phyloP scores from a whole-genome alignment of 345 rosid genomes.

The Leavenworthia alabamica region DNA sequence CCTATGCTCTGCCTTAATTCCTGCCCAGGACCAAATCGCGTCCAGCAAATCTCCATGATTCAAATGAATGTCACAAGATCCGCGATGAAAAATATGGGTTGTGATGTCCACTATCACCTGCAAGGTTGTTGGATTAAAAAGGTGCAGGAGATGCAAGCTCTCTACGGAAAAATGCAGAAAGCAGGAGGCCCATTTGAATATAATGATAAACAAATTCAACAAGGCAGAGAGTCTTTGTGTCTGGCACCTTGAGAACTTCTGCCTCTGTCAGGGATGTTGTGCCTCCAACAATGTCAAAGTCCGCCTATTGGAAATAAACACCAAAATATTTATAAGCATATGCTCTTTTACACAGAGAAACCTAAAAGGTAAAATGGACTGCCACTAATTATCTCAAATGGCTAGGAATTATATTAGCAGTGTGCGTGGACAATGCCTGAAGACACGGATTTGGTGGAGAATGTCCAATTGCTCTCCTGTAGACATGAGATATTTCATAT shows the following conservation, averaged over 20 bases:
- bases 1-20: conserved; percentile 77
- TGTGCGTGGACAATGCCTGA: conserved; percentile 45
- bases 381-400: background rate
- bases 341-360: conserved; percentile 7
- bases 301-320: conserved; percentile 54
- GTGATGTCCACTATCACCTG: conserved; percentile 74
- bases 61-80: conserved; percentile 76
- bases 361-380: background rate
- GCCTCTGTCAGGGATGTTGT: conserved; percentile 80
- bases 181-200: background rate
- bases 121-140: conserved; percentile 12
- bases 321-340: conserved; percentile 7
- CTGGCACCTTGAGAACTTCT: conserved; percentile 59
- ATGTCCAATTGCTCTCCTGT: conserved; percentile 89
- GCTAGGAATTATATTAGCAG: background rate
- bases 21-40: conserved; percentile 94
- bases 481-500: conserved; percentile 74
- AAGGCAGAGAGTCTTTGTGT: background rate
- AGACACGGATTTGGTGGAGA: conserved; percentile 88
- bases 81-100: conserved; percentile 48
- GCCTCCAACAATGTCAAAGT: conserved; percentile 93
- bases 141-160: conserved; percentile 8
- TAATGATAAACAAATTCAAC: background rate
- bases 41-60: conserved; percentile 86
- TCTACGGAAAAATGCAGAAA: background rate